phyloP scores from a whole-genome alignment of 148 eudicot species.

The Nyssa sinensis region DNA sequence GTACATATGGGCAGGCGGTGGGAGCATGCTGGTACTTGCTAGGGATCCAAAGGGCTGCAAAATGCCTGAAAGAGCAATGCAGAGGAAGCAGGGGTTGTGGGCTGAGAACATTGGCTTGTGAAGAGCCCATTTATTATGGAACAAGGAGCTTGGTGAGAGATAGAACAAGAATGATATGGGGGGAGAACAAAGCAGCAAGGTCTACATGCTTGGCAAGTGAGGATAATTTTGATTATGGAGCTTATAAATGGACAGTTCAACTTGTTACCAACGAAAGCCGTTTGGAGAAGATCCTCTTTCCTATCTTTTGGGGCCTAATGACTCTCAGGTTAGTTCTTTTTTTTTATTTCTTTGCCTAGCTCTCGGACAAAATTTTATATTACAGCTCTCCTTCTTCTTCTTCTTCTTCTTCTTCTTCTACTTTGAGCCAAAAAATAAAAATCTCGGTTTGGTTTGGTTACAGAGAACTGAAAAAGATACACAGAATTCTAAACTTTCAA shows the following conservation, averaged over 20 bases:
- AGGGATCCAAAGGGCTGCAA: conserved; percentile 80
- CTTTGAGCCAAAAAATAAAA: no score
- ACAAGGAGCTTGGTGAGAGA: conserved; percentile 32
- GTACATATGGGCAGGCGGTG: conserved; percentile 57
- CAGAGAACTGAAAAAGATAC: no score
- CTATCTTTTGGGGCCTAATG: conserved; percentile 97
- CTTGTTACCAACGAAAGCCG: conserved; percentile 72
- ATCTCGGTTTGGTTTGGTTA: no score
- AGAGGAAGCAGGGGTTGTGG: conserved; percentile 42
- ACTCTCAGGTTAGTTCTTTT: conserved; percentile 57
- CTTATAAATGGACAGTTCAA: conserved; percentile 82
- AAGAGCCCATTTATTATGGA: conserved; percentile 75
- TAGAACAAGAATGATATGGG: conserved; percentile 56
- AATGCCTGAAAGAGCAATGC: conserved; percentile 70
- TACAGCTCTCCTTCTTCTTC: no score
- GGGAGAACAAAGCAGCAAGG: conserved; percentile 44
- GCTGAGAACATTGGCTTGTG: conserved; percentile 49
- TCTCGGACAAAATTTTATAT: no score
- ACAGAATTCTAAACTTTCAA: no score
- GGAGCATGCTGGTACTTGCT: conserved; percentile 97
- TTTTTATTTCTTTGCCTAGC: background rate
- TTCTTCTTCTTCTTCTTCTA: no score
- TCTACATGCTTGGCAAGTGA: conserved; percentile 45
- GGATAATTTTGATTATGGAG: conserved; percentile 66
- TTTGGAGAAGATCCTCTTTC: conserved; percentile 81